phyloP scores from a whole-genome alignment of 2,329 filamentous ascomycete species.

The Blastomyces gilchristii region DNA sequence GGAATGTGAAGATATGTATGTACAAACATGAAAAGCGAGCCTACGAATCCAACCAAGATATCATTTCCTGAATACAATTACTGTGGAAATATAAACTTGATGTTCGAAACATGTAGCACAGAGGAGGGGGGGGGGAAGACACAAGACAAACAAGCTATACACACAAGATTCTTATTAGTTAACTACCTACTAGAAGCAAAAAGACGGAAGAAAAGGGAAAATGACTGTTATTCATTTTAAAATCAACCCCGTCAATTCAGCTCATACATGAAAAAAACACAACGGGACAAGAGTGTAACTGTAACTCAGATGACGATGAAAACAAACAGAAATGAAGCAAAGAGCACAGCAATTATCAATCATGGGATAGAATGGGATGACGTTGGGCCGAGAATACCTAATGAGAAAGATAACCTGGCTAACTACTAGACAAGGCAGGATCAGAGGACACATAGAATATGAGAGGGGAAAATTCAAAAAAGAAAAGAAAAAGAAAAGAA shows the following conservation, averaged over 20 bases:
- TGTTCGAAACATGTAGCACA: no score
- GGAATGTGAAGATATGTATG: no score
- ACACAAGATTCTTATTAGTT: background rate
- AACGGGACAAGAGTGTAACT: background rate
- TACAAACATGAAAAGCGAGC: no score
- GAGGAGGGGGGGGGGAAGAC: no score
- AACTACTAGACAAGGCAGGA: background rate
- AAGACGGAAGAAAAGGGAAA: background rate
- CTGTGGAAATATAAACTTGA: no score
- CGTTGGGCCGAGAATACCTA: no score
- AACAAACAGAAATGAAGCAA: background rate
- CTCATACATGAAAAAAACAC: background rate
- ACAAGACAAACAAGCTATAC: no score
- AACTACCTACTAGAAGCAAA: background rate
- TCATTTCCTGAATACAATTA: no score
- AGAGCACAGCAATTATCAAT: background rate
- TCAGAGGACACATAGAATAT: background rate
- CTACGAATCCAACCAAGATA: no score
- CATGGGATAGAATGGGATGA: background rate
- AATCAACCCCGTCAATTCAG: background rate
- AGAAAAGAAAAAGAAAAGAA: background rate
- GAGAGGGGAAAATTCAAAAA: background rate
- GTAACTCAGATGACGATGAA: background rate
- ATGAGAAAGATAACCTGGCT: background rate
- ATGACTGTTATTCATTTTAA: background rate